Conservation (phyloP, 2,329 filamentous ascomycete genomes). For the Calonectria crousiana region DNA sequence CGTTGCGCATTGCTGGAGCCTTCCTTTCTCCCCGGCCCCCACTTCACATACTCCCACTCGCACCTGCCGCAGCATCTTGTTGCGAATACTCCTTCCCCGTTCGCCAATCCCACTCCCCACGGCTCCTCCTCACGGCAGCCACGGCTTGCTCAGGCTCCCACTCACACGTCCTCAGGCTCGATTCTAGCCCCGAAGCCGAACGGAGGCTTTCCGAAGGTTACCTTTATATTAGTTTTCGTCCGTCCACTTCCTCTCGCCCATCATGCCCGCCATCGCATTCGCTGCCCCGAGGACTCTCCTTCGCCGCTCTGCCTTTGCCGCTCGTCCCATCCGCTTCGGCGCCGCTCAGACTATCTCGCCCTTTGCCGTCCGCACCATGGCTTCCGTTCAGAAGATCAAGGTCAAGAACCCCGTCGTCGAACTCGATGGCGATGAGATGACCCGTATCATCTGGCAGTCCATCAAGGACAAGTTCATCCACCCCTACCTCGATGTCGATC, state of each 20-base stretch:
- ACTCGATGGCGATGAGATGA: conserved; percentile 97
- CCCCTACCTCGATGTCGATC: conserved; percentile 95
- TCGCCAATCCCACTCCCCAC: conserved; percentile 35
- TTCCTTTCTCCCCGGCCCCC: conserved; percentile 1
- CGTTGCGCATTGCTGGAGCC: conserved; percentile 23
- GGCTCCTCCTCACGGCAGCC: conserved; percentile 38
- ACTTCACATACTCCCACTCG: conserved; percentile 13
- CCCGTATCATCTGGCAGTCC: conserved; percentile 97
- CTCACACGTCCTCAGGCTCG: conserved; percentile 20
- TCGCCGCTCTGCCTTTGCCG: conserved; percentile 43
- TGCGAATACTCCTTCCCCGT: conserved; percentile 28
- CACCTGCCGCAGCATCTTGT: conserved; percentile 10
- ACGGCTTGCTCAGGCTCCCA: conserved; percentile 24
- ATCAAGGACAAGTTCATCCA: conserved; percentile 99
- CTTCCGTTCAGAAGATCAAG: conserved; percentile 86
- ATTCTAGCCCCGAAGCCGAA: conserved; percentile 23
- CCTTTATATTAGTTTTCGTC: conserved; percentile 43
- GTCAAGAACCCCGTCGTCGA: conserved; percentile 99
- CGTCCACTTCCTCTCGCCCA: conserved; percentile 40
- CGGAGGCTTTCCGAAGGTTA: conserved; percentile 31
- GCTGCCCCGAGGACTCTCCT: conserved; percentile 48
- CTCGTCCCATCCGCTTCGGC: conserved; percentile 53
- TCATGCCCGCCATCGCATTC: conserved; percentile 46
- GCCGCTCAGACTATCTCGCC: conserved; percentile 65
- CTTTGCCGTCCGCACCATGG: conserved; percentile 72